A percentile compares a stretch with the other conserved stretches of the same genome.
Evolutionary conservation across 352 stramenopile species (phyloP).

Genomic region (Pythium pyrilobum): DNA sequence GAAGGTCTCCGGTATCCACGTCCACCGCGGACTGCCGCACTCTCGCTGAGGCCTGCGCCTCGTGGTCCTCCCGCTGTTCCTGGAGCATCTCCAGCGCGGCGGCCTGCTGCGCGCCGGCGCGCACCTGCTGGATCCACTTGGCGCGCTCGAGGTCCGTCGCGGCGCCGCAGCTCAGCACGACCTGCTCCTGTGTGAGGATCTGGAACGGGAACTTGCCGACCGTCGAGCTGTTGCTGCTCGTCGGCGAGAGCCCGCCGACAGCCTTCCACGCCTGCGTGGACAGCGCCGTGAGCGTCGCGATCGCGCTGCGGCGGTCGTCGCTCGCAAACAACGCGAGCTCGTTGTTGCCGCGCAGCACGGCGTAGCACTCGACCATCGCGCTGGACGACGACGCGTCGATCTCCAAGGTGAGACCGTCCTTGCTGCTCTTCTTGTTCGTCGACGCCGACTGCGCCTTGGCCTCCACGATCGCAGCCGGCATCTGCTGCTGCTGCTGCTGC

Average conservation of each 20-base stretch:
- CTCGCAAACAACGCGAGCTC: constrained; percentile 40
- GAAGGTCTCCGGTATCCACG: constrained; percentile 11
- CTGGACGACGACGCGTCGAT: not conserved
- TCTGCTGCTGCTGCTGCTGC: no score
- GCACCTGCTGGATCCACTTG: constrained; percentile 65
- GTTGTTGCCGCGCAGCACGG: constrained; percentile 43
- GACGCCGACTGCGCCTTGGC: no score
- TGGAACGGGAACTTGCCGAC: constrained; percentile 50
- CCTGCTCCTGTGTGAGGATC: constrained; percentile 58
- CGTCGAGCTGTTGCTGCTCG: constrained; percentile 3
- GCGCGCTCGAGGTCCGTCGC: constrained; percentile 49
- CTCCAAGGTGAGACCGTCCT: not conserved
- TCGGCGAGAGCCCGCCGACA: constrained; percentile 2
- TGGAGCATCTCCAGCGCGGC: constrained; percentile 50
- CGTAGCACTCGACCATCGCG: constrained; percentile 40
- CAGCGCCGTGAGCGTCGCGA: constrained; percentile 35
- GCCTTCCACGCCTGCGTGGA: constrained; percentile 41
- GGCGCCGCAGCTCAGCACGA: constrained; percentile 56
- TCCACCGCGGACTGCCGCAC: not conserved
- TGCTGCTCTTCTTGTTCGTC: constrained; percentile 4
- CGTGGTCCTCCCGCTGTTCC: constrained; percentile 35
- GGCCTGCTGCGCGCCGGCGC: constrained; percentile 40
- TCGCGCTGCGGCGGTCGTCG: constrained; percentile 14
- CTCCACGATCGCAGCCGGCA: no score
- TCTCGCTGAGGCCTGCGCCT: not conserved